These are phyloP conservation scores for Chrysochromulina parva DNA, from an alignment of 78 protist species.

Conservation along the genomic window DNA sequence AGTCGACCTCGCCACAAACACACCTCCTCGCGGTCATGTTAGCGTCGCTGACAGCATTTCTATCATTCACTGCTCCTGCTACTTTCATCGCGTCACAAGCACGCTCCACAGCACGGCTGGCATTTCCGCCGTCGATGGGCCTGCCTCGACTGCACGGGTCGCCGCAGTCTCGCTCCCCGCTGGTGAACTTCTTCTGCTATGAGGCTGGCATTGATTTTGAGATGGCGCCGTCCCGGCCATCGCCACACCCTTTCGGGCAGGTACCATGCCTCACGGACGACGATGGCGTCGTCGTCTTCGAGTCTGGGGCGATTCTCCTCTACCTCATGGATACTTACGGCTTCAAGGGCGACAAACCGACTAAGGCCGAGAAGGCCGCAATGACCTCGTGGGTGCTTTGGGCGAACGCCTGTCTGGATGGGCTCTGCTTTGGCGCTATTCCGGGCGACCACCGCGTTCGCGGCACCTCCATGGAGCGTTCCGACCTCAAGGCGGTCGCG, in stretches of 20 bases:
- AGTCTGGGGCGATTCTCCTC: not conserved
- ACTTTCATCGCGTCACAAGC: no score
- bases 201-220: not conserved
- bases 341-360: no score
- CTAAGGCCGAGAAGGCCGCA: no score
- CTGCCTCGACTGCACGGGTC: not conserved
- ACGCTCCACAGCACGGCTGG: no score
- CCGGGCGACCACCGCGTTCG: conserved; percentile 34
- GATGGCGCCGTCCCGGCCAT: not conserved
- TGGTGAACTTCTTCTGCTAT: not conserved
- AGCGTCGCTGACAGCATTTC: no score
- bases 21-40: no score
- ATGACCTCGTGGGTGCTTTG: not conserved
- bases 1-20: no score
- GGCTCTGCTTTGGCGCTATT: conserved; percentile 14
- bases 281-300: conserved; percentile 11
- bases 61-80: no score
- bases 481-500: not conserved
- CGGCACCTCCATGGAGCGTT: not conserved
- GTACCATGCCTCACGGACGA: not conserved
- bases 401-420: not conserved
- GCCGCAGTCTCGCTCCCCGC: not conserved
- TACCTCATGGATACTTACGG: not conserved
- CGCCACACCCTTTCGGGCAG: not conserved
- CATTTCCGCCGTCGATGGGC: no score